Base-by-base conservation (phyloP, 371 early-diverging fungal species). In the Mortierella sp. region DNA sequence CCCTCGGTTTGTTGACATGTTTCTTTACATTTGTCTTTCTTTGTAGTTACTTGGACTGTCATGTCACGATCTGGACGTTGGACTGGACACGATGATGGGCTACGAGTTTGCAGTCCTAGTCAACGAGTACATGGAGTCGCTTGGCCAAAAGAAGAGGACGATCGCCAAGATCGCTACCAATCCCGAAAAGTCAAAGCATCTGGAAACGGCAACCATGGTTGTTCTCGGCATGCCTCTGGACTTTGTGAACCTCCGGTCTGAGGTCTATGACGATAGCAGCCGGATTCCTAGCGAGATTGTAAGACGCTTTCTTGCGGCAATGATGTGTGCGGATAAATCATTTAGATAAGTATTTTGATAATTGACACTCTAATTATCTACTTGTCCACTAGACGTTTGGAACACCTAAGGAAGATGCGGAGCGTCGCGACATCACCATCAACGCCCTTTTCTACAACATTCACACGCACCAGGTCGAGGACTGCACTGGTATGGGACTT, bases 371-470 rank as follows among this genome's bases (percentile, higher is more conserved):
- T 10, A 68, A 68, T 68, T 68, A 68, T 42, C 21, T 74, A 57
- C 45, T 44, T 65, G n/a, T 26, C 21, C 45, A 11, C 5, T 84
- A 97, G 94, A 93, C 90, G 52, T 97, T 96, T 89, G 99, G 99
- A 10, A 97, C 99, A 31, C 98, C 99, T 0, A 75, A 89, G n/a
- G 96, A 99, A 81, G 99, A 99, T 89, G 99, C 99, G 1, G 89
- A 93, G 54, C 95, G 99, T 21, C 92, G 99, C 47, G 99, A 99
- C 89, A 96, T 96, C 13, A 99, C 99, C 24, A 99, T 99, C 89
- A 99, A 99, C 82, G 94, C 99, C 28, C 91, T 99, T 72, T 99
- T 99, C 81, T 99, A 98, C 90, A 99, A 99, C 89, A 91, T 99
- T 28, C 95, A 96, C 80, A 96, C 98, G 0, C 84, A 88, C 3